phyloP scores from a whole-genome alignment of 352 stramenopile genomes.

The Pythium chondricola region DNA sequence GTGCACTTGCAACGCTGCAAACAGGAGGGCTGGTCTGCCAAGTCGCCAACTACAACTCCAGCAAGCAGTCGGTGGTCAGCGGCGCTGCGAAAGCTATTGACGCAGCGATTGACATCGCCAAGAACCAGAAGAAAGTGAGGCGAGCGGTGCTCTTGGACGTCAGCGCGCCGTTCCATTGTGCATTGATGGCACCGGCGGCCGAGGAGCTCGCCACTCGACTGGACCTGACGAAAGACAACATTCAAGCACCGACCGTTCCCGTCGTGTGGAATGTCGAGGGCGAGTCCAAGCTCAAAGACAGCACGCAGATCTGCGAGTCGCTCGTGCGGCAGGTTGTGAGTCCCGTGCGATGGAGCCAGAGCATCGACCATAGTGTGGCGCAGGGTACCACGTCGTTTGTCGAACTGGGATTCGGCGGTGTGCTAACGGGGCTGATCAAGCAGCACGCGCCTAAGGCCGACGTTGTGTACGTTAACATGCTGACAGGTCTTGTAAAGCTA shows the following conservation, averaged over 20 bases:
- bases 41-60: conserved; percentile 88
- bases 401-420: conserved; percentile 61
- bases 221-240: conserved; percentile 17
- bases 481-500: too few relatives aligned
- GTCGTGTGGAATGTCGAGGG: conserved; percentile 83
- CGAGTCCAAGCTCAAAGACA: conserved; percentile 29
- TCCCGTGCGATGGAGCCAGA: conserved; percentile 74
- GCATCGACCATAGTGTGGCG: conserved; percentile 67
- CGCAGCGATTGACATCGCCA: conserved; percentile 46
- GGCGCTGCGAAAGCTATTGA: conserved; percentile 45
- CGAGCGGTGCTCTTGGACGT: conserved; percentile 70
- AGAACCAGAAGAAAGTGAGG: conserved; percentile 60
- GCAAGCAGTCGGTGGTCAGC: conserved; percentile 81
- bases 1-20: conserved; percentile 26
- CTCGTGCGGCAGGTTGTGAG: conserved; percentile 57
- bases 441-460: conserved; percentile 42
- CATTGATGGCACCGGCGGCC: conserved; percentile 64
- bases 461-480: conserved; percentile 15
- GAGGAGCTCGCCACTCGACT: conserved; percentile 38
- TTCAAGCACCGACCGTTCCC: conserved; percentile 38
- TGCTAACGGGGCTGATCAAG: conserved; percentile 70
- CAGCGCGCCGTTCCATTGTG: conserved; percentile 81
- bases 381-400: conserved; percentile 45
- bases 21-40: conserved; percentile 42
- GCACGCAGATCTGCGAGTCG: conserved; percentile 31